phyloP scores from a whole-genome alignment of 257 asterid genomes.

The Ballota nigra region DNA sequence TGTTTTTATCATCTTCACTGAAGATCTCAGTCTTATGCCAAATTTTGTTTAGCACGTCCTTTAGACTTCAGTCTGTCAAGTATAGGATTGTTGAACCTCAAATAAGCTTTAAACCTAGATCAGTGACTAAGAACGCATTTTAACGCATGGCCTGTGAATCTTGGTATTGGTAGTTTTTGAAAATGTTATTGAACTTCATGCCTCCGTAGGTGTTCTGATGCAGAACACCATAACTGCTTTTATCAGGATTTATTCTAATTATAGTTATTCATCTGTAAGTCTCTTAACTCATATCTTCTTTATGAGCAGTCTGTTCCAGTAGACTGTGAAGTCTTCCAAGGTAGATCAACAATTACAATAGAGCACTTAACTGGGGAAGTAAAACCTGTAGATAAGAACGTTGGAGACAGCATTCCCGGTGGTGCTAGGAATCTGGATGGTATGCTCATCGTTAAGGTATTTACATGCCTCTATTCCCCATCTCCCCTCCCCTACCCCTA shows the following conservation, averaged over 20 bases:
- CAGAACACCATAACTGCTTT: conserved; percentile 9
- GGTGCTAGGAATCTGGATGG: conserved; percentile 98
- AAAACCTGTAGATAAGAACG: conserved; percentile 70
- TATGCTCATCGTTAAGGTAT: conserved; percentile 92
- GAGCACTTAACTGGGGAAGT: conserved; percentile 99
- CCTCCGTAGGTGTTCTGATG: conserved; percentile 1
- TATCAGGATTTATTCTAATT: conserved; percentile 14
- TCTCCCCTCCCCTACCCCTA: neutral
- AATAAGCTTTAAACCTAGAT: neutral
- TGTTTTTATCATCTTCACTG: too few species aligned
- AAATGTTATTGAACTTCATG: neutral
- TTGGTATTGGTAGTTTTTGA: neutral
- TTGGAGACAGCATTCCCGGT: conserved; percentile 95
- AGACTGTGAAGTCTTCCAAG: conserved; percentile 87
- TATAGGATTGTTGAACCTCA: conserved; percentile 6
- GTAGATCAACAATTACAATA: conserved; percentile 88
- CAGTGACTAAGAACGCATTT: neutral
- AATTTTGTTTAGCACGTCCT: neutral
- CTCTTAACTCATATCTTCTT: conserved; percentile 27
- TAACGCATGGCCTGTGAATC: neutral
- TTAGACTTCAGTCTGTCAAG: neutral
- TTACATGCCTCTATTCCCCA: neutral
- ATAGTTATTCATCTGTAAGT: conserved; percentile 19
- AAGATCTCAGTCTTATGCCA: neutral
- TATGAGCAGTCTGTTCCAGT: conserved; percentile 92